Conservation (phyloP, 2,329 filamentous ascomycete genomes). For the Cercospora sesami region DNA sequence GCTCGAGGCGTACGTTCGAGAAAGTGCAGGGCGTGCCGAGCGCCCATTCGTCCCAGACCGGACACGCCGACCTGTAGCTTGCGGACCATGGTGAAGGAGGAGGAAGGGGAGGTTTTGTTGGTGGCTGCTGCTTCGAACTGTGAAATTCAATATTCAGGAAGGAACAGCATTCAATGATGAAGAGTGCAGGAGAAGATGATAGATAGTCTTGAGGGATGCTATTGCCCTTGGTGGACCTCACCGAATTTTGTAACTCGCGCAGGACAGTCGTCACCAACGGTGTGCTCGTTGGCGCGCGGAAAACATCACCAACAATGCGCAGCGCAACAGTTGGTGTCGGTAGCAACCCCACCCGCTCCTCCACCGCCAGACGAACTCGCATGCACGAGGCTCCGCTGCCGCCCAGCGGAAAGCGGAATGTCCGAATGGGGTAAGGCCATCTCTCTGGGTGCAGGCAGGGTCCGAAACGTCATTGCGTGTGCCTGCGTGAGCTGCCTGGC, state of each 20-base stretch:
- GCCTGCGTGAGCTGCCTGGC: neutral
- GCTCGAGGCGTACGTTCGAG: constrained; percentile 49
- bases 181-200: neutral
- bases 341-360: neutral
- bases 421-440: neutral
- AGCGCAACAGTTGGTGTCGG: neutral
- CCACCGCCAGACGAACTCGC: neutral
- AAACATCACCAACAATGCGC: neutral
- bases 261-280: neutral
- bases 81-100: constrained; percentile 33
- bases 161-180: neutral
- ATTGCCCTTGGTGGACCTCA: neutral
- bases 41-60: constrained; percentile 54
- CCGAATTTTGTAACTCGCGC: neutral
- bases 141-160: neutral
- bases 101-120: neutral
- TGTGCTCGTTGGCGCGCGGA: neutral
- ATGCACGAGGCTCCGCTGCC: neutral
- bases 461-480: neutral
- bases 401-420: neutral
- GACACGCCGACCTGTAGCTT: constrained; percentile 49
- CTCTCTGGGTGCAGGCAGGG: neutral
- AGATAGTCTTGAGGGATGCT: neutral
- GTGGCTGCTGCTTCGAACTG: neutral
- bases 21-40: constrained; percentile 51